Conservation (phyloP, 352 stramenopile genomes). For the Pythium periplocum region DNA sequence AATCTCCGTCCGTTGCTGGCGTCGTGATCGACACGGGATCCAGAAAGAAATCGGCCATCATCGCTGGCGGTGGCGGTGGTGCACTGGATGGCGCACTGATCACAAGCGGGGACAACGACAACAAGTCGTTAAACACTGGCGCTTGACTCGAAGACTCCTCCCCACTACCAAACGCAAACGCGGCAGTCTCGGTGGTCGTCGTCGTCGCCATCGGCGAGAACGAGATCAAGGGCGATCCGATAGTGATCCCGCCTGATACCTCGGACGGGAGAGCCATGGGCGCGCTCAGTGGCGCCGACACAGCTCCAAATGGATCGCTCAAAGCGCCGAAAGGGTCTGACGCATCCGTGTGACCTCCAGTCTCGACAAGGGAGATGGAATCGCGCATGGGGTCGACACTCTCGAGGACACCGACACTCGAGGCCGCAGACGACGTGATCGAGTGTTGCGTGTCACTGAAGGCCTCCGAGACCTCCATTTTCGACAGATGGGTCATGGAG, state of each 20-base stretch:
- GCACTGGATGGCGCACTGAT: too few species aligned
- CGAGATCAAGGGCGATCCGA: constrained; percentile 19
- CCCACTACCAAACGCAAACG: constrained; percentile 1
- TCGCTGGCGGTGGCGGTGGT: too few species aligned
- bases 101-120: constrained; percentile 12
- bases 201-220: constrained; percentile 14
- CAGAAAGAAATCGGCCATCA: constrained; percentile 8
- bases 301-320: too few species aligned
- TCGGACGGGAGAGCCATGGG: too few species aligned
- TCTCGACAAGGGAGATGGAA: constrained; percentile 2
- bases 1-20: neutral
- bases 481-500: too few species aligned
- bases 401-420: too few species aligned
- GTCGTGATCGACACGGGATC: neutral
- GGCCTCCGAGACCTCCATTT: too few species aligned
- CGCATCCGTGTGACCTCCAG: neutral
- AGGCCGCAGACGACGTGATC: too few species aligned
- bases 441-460: too few species aligned
- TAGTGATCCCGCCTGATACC: neutral
- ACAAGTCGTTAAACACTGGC: constrained; percentile 5
- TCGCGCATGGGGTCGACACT: neutral
- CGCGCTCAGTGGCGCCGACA: too few species aligned
- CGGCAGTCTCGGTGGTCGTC: neutral
- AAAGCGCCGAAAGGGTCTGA: constrained; percentile 1
- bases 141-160: too few species aligned